Conservation (phyloP, 495 filamentous ascomycete species). For the Schizothecium vesticola region DNA sequence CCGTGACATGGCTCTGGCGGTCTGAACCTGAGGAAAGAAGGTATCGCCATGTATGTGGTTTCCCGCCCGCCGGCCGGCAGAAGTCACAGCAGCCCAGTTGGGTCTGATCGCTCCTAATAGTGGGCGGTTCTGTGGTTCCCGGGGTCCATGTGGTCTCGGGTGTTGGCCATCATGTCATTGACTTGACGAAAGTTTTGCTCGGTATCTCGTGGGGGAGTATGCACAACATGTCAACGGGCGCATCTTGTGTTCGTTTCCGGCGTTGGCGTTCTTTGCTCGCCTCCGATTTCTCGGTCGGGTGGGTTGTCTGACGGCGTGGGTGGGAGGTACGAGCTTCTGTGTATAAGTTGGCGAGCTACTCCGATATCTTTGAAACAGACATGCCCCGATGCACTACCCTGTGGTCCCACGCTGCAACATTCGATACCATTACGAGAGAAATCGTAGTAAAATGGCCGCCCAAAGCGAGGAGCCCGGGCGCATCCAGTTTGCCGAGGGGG, state of each 20-base stretch:
- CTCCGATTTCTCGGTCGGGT: neutral
- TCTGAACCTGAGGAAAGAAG: neutral
- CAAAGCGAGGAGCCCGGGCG: neutral
- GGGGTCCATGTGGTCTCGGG: neutral
- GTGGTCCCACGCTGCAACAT: neutral
- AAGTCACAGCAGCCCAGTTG: neutral
- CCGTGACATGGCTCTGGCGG: neutral
- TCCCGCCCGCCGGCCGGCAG: neutral
- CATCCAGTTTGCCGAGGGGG: conserved; percentile 12
- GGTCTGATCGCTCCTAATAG: neutral
- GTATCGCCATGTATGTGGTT: neutral
- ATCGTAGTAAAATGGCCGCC: neutral
- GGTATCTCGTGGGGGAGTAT: neutral
- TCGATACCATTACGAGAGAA: neutral
- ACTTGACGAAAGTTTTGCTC: neutral
- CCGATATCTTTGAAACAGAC: neutral
- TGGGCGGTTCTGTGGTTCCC: neutral
- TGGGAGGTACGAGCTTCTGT: neutral
- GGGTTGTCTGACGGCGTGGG: neutral
- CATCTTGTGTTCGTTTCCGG: neutral
- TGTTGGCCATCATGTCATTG: neutral
- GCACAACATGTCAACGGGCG: neutral
- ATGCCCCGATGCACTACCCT: neutral
- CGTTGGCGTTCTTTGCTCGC: neutral
- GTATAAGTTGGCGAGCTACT: neutral